Conservation (phyloP, 306 rosid species). For the Rubus idaeus region DNA sequence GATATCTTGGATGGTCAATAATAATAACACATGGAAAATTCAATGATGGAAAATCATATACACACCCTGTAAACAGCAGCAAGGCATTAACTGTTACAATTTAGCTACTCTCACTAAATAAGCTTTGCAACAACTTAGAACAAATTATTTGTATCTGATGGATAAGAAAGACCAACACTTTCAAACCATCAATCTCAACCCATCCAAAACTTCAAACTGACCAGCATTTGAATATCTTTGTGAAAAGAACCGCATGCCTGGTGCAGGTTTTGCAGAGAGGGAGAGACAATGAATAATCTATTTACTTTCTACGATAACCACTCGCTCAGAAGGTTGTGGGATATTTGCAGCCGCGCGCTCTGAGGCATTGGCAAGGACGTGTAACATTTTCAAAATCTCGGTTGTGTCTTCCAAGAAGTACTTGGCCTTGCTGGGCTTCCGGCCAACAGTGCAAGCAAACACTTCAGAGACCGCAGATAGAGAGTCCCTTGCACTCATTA, state of each 20-base stretch:
- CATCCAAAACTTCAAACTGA: not conserved
- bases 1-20: no score
- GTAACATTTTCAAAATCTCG: slow-evolving; percentile 85
- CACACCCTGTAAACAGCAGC: not conserved
- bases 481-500: slow-evolving; percentile 37
- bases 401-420: slow-evolving; percentile 73
- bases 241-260: not conserved
- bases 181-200: not conserved
- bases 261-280: not conserved
- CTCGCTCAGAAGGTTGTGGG: slow-evolving; percentile 31
- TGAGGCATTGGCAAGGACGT: slow-evolving; percentile 71
- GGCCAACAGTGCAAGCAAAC: slow-evolving; percentile 63
- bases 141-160: not conserved
- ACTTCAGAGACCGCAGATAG: slow-evolving; percentile 51
- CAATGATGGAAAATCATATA: not conserved
- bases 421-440: slow-evolving; percentile 63
- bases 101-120: not conserved
- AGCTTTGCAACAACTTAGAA: not conserved
- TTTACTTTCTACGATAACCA: slow-evolving; percentile 31
- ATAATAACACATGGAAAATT: not conserved
- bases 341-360: slow-evolving; percentile 44
- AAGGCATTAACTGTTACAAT: not conserved
- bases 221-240: not conserved
- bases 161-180: not conserved
- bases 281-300: slow-evolving; percentile 25